Base-by-base conservation (phyloP, 202 grass and related monocot species). In the Tripidium arundinaceum region DNA sequence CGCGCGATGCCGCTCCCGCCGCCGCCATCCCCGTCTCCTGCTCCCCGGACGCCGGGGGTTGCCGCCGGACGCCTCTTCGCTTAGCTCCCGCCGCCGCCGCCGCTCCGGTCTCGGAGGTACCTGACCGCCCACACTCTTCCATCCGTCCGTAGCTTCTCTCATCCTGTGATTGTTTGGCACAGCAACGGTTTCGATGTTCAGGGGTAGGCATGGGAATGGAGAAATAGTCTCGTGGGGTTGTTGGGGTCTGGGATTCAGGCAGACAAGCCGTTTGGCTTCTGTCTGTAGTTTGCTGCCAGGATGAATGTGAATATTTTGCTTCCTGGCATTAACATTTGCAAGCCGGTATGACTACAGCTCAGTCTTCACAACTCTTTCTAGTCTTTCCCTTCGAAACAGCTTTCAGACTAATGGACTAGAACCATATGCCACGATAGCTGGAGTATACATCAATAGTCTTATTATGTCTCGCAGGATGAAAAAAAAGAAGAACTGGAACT, bases 61-160 rank as follows among this genome's bases (percentile, higher is more conserved):
- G 58, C 81, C 13, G 78, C 68, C 43, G 76, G 73, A 14, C 86
- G 83, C 65, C 83, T 87, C 68, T 85, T 86, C 72, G 11, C 84
- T 2, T 89, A 87, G 16, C 77, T 92, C 4, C 80, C 80, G 27
- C 27, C 74, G 7, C 85, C 82, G 24, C 74, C 77, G 13, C 80
- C 89, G 13, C 77, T 94, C 50, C 94, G 76, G 64, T 80, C 80
- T 25, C 68, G 42, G n/a, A 93, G 89, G 94, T 97, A 52, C 54
- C 4, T 8, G 9, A 10, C 26, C 31, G 12, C 27, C 50, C 38
- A 21, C 38, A 21, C 57, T 21, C 22, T 14, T 39, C 75, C 45
- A n/a, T 50, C 9, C 29, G 0, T 27, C 45, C 27, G 31, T 50
- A 21, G 7, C 18, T 14, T 25, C 7, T 7, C 15, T 34, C 24